A percentile compares a stretch with the other conserved stretches of the same genome.
Conservation (phyloP, 495 filamentous ascomycete species). For the Podospora australis region DNA sequence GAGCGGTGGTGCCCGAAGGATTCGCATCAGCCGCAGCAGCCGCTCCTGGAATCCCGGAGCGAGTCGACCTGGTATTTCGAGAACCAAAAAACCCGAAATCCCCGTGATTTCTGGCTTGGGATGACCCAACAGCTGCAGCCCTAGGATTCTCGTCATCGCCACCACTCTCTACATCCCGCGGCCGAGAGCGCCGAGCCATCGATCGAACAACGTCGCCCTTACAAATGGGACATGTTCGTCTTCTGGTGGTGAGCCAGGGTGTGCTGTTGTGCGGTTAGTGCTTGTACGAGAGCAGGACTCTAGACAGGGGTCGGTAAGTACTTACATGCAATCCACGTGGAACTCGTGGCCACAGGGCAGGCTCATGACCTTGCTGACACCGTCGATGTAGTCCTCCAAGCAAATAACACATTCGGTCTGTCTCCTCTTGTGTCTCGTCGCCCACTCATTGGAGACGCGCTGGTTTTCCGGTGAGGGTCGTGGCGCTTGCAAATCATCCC, state of each 20-base stretch:
- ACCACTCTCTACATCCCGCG: too few species aligned
- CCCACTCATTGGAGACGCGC: conserved; percentile 51
- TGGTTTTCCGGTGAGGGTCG: conserved; percentile 44
- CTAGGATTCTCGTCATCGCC: too few species aligned
- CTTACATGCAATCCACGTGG: conserved; percentile 98
- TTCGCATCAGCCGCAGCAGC: too few species aligned
- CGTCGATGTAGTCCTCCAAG: conserved; percentile 93
- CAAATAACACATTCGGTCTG: conserved; percentile 97
- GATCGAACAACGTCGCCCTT: conserved; percentile 86
- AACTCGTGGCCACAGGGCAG: conserved; percentile 98
- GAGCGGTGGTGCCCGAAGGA: too few species aligned
- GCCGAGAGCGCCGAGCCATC: conserved; percentile 42
- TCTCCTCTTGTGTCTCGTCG: conserved; percentile 77
- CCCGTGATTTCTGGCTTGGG: too few species aligned
- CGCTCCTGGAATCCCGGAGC: too few species aligned
- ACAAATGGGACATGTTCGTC: conserved; percentile 94
- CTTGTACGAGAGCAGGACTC: not conserved
- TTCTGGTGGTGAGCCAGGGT: conserved; percentile 93
- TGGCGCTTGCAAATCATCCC: conserved; percentile 30
- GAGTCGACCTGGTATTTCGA: too few species aligned
- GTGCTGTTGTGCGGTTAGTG: conserved; percentile 55
- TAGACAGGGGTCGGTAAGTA: conserved; percentile 17
- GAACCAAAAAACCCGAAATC: too few species aligned
- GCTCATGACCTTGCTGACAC: conserved; percentile 92
- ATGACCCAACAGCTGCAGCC: too few species aligned